Percentiles rank a stretch among this genome's conserved stretches.
phyloP scores from a whole-genome alignment of 208 protist genomes.

The Wallacemonas sp. region DNA sequence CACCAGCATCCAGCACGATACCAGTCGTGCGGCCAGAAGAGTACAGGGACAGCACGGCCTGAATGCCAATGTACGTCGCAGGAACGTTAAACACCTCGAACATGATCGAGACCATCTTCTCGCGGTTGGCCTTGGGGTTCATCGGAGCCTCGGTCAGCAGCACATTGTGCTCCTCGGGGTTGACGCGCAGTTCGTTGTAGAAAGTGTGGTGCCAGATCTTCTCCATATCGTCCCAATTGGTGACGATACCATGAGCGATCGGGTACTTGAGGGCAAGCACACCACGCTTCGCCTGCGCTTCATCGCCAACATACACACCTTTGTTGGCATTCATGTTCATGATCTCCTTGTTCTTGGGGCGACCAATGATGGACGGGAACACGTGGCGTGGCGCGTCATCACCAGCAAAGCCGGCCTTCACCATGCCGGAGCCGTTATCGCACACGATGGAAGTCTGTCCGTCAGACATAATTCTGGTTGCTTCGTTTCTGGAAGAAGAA shows the following conservation, averaged over 20 bases:
- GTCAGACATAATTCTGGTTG: slow-evolving; percentile 60
- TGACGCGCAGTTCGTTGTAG: slow-evolving; percentile 97
- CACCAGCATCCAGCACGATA: slow-evolving; percentile 93
- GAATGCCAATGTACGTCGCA: slow-evolving; percentile 93
- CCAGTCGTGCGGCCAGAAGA: slow-evolving; percentile 91
- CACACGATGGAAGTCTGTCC: slow-evolving; percentile 77
- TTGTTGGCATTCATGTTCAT: slow-evolving; percentile 97
- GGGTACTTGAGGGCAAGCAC: slow-evolving; percentile 94
- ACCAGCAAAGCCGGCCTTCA: slow-evolving; percentile 96
- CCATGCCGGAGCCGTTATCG: slow-evolving; percentile 90
- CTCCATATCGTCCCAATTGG: slow-evolving; percentile 99
- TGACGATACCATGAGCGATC: slow-evolving; percentile 96
- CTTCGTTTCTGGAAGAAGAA: too few species aligned
- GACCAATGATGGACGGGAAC: slow-evolving; percentile 96
- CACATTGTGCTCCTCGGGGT: slow-evolving; percentile 97
- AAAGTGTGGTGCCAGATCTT: slow-evolving; percentile 99
- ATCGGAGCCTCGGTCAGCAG: slow-evolving; percentile 91
- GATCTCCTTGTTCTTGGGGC: slow-evolving; percentile 92
- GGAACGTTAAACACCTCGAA: slow-evolving; percentile 93
- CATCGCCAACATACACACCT: slow-evolving; percentile 93
- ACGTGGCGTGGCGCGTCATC: slow-evolving; percentile 97
- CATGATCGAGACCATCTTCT: slow-evolving; percentile 96
- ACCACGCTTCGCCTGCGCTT: slow-evolving; percentile 94
- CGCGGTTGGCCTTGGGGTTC: slow-evolving; percentile 92
- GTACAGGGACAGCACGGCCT: slow-evolving; percentile 97